Conservation (phyloP, 768 basidiomycete genomes). For the Lyophyllum atratum region DNA sequence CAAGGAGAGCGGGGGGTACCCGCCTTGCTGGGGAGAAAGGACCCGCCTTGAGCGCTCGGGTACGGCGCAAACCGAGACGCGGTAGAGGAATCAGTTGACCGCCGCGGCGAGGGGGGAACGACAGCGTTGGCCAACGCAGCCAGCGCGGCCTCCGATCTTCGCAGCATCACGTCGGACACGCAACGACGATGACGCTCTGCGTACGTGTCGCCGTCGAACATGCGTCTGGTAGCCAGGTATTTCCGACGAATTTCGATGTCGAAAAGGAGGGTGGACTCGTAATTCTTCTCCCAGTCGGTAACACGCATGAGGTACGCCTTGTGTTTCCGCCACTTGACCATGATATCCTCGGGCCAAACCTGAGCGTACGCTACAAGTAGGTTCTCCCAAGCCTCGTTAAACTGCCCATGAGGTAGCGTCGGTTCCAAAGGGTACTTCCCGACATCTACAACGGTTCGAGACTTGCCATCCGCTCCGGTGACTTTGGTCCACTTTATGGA, state of each 20-base stretch:
- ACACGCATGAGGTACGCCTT: not conserved
- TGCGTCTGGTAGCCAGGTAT: not conserved
- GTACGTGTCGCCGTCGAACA: not conserved
- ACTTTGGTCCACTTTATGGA: not conserved
- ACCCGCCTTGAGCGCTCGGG: not conserved
- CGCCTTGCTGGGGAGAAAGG: conserved; percentile 12
- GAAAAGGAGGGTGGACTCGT: not conserved
- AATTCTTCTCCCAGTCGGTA: not conserved
- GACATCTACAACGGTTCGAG: not conserved
- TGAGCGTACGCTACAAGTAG: not conserved
- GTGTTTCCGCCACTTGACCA: not conserved
- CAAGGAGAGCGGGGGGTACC: conserved; percentile 8
- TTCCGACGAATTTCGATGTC: not conserved
- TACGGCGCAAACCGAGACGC: not conserved
- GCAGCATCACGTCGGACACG: not conserved
- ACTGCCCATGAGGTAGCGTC: not conserved
- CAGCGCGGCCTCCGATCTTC: not conserved
- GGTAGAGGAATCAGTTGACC: not conserved
- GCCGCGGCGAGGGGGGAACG: not conserved
- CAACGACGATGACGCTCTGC: not conserved
- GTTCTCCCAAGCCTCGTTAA: not conserved
- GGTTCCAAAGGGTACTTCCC: not conserved
- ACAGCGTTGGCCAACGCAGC: not conserved
- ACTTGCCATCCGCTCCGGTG: not conserved
- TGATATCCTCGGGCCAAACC: not conserved